Evolutionary conservation across 1,284 basidiomycete genomes (phyloP), one percentile per base, ranked within the genome.

Genomic region (Ustilago crameri): DNA sequence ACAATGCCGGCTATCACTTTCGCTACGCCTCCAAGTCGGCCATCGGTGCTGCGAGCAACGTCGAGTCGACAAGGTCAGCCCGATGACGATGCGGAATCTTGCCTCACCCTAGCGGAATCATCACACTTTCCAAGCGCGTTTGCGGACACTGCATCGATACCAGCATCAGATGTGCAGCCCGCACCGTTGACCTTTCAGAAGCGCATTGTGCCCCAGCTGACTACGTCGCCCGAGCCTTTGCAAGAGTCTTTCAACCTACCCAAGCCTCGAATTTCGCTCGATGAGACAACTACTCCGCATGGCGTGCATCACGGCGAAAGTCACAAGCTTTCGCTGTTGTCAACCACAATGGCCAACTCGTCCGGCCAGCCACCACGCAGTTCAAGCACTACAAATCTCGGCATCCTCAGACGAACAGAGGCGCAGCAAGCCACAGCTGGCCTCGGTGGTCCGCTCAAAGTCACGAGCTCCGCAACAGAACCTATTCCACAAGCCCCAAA

Each of bases 1-100:
- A 62, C 8, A 8, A 71, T 71, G 68, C 58, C 61, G 24, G 40
- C 54, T 34, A 61, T 71, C 54, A 62, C 62, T 4, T 71, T 71
- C 20, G 23, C 52, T 34, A 71, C 68, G 17, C 68, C 68, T 51
- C 68, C 68, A 1, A 48, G 51, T 38, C 47, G 63, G 18, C 58
- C 62, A 15, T 66, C 68, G 17, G 49, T 55, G 14, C 46, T 62
- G 22, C 49, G 57, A 1, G 38, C 43, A 27, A 22, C 50, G 15
- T 38, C 54, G 2, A n/a, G 23, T 3, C 53, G 49, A 20, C 44
- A 51, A 15, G 49, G 17, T 5, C 30, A 17, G 17, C 9, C 47
- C 17, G 32, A 63, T 22, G 24, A 24, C 41, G 40, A 41, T 3
- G 4, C 37, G n/a, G 18, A 34, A 22, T 12, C 38, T 3, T 22